These are phyloP conservation scores for Beverwykella pulmonaria DNA, from an alignment of 495 filamentous ascomycete species.

Conservation along the genomic window DNA sequence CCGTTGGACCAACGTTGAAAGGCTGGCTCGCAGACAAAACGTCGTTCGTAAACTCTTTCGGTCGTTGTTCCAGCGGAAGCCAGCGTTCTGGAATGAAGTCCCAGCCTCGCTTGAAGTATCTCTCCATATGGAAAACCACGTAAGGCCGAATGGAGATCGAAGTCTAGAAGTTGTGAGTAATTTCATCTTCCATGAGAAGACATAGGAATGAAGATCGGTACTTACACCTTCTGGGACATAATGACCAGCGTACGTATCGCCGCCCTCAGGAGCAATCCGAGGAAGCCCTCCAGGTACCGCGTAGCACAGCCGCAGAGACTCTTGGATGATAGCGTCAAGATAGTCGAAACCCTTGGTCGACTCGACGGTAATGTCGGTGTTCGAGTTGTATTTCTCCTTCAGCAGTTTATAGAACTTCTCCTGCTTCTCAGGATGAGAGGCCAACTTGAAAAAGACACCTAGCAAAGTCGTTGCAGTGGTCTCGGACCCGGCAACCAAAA, in stretches of 20 bases:
- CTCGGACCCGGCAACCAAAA: slow-evolving; percentile 42
- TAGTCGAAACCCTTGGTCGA: slow-evolving; percentile 47
- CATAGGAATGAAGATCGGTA: not conserved
- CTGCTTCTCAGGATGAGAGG: slow-evolving; percentile 12
- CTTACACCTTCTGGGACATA: slow-evolving; percentile 48
- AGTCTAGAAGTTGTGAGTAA: slow-evolving; percentile 1
- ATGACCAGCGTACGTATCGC: slow-evolving; percentile 45
- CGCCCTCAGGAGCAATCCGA: slow-evolving; percentile 50
- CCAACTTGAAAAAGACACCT: slow-evolving; percentile 28
- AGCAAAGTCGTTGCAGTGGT: slow-evolving; percentile 40
- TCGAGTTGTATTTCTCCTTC: slow-evolving; percentile 16
- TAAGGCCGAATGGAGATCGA: slow-evolving; percentile 8
- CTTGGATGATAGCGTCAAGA: slow-evolving; percentile 52
- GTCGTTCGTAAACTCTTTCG: slow-evolving; percentile 32
- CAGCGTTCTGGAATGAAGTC: slow-evolving; percentile 42
- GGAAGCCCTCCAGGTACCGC: slow-evolving; percentile 53
- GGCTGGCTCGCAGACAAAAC: slow-evolving; percentile 33
- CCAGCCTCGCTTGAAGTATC: slow-evolving; percentile 36
- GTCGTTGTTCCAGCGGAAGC: slow-evolving; percentile 20
- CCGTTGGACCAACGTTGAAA: slow-evolving; percentile 38
- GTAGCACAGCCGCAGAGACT: slow-evolving; percentile 56
- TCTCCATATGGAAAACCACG: slow-evolving; percentile 20
- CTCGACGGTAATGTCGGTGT: slow-evolving; percentile 33
- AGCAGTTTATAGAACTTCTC: slow-evolving; percentile 23
- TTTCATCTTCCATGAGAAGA: not conserved